Evolutionary conservation across 78 protist species (phyloP).

Genomic region (Creolimax fragrantissima): DNA sequence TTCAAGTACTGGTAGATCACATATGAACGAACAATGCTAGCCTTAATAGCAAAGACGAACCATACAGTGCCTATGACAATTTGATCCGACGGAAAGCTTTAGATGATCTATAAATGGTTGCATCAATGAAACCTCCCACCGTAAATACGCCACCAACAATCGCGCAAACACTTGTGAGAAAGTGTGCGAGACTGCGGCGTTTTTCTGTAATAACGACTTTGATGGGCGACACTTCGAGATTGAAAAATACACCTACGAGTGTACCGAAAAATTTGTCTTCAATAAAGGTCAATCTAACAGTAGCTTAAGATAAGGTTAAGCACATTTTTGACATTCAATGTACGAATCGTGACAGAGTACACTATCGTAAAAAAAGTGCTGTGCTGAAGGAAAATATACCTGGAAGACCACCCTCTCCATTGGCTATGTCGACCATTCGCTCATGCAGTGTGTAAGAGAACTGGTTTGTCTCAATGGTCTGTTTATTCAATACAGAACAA

Average conservation of each 20-base stretch:
- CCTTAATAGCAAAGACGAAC: too few species aligned
- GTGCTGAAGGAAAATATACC: conserved; percentile 18
- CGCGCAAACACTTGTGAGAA: conserved; percentile 84
- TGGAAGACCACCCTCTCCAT: conserved; percentile 33
- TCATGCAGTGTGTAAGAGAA: conserved; percentile 76
- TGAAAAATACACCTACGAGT: conserved; percentile 74
- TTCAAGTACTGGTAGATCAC: too few species aligned
- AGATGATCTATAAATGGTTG: background rate
- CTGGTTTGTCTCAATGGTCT: conserved; percentile 67
- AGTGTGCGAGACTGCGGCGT: conserved; percentile 61
- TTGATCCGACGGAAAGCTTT: background rate
- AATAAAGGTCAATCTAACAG: too few species aligned
- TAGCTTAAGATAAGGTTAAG: too few species aligned
- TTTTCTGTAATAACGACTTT: conserved; percentile 55
- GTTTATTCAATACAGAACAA: too few species aligned
- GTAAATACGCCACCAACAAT: conserved; percentile 88
- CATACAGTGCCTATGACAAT: background rate
- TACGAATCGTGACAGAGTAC: background rate
- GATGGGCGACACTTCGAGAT: conserved; percentile 85
- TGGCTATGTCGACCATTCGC: conserved; percentile 18
- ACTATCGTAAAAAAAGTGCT: background rate
- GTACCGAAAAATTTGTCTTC: background rate
- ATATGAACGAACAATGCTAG: too few species aligned
- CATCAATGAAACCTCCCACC: background rate
- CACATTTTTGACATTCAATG: background rate